phyloP scores from a whole-genome alignment of 129 eudicot species.

The Flaveria sonorensis region DNA sequence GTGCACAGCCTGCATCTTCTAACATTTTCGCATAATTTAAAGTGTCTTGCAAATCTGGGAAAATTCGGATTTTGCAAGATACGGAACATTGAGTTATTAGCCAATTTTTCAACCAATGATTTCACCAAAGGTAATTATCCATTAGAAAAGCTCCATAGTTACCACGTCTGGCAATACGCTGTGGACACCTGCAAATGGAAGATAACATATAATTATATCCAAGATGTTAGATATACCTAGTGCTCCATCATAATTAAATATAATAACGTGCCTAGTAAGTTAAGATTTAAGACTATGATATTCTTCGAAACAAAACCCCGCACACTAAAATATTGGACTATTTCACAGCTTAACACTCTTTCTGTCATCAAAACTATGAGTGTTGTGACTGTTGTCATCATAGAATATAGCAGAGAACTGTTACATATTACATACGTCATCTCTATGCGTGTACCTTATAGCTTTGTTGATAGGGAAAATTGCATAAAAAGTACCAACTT shows the following conservation, averaged over 20 bases:
- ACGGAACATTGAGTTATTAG: conserved; percentile 74
- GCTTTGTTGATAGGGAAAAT: not conserved
- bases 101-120: conserved; percentile 76
- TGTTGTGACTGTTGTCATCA: not conserved
- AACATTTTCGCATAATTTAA: conserved; percentile 80
- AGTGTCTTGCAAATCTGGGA: conserved; percentile 72
- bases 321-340: not conserved
- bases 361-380: not conserved
- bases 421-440: not conserved
- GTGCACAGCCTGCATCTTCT: conserved; percentile 91
- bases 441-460: not conserved
- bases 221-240: not conserved
- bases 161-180: conserved; percentile 14
- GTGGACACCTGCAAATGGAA: conserved; percentile 23
- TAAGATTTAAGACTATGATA: not conserved
- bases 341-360: not conserved
- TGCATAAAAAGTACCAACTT: not conserved
- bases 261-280: not conserved
- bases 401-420: not conserved
- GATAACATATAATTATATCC: not conserved
- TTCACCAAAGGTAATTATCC: conserved; percentile 65
- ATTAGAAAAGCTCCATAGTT: conserved; percentile 19
- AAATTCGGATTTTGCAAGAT: conserved; percentile 87
- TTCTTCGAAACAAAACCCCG: not conserved
- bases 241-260: not conserved